Evolutionary conservation across 2,329 filamentous ascomycete species (phyloP), one percentile per base, ranked within the genome.

Genomic region (Pseudophaeomoniella oleicola): DNA sequence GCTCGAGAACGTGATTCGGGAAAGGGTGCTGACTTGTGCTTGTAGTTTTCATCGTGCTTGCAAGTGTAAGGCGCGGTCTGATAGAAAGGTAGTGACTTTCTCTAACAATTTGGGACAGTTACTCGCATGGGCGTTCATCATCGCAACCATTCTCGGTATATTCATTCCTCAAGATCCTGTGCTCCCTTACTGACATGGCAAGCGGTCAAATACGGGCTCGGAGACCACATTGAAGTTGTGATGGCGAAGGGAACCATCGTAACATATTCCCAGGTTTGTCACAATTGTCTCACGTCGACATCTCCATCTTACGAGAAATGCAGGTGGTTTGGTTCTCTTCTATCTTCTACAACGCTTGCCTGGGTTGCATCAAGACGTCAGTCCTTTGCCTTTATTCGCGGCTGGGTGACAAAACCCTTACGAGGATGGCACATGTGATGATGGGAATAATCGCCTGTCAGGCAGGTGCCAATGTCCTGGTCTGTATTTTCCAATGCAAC

Each of bases 311-410:
- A 27, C 22, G 41, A 44, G 31, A 5, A 11, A 30, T 30, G 27
- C 38, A 61, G 53, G 48, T 47, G 11, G 58, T 64, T 17, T 63
- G 60, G 50, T 57, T 62, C 37, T 66, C 56, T 37, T 67, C 56
- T 4, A 66, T 58, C 45, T 68, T 67, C 43, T 64, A 64, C 39
- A 60, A 65, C 16, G 54, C 60, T 29, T 54, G 51, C 19, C 50
- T 66, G 3, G 62, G 63, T 14, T 66, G 66, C 46, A 53, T 67
- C 49, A 68, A 69, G 45, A 53, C 59, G 17, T 67, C 63, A 1
- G 60, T 64, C 2, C 53, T 67, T 14, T 55, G 56, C 16, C 56
- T 66, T 22, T 67, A 67, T 45, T 59, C 55, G 37, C 57, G 62
- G 4, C 53, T 66, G 4, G 59, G 60, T 16, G 60, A 64, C 41